Evolutionary conservation across 106 monocot species (phyloP), one percentile per base, ranked within the genome.

Genomic region (Dioscorea dumetorum): DNA sequence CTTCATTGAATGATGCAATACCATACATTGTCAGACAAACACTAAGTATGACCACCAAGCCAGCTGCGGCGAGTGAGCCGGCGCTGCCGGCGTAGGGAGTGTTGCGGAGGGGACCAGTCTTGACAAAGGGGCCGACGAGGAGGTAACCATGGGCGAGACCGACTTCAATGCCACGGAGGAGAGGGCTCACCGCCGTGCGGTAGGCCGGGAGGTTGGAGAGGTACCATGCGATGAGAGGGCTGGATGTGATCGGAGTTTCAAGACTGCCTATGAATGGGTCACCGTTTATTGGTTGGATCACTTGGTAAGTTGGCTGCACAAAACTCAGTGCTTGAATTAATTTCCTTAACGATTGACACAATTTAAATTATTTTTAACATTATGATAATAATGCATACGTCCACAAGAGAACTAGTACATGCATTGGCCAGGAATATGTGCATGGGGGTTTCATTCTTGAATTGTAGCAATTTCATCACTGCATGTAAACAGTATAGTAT

Each of bases 181-280:
- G 88, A 10, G 95, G 95, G 80, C 86, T 88, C 12, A 95, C 91
- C 12, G 91, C 88, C 34, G 95, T 95, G 67, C 95, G 88, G 83
- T 95, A 95, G 49, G 95, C 95, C 2, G 95, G 95, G 57, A 95
- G 91, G 88, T 95, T 95, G 62, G 95, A 95, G 57, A 95, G 84
- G 81, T 95, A 95, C 95, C 95, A 95, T 3, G 95, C 88, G 35
- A 95, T 62, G 23, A 95, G 77, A 0, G 95, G 95, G 70, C 88
- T 88, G 8, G 95, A 95, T 2, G 95, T 95, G 58, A 95, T 63
- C 21, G 95, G 95, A 2, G 95, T 95, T 71, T 95, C 95, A 12
- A 95, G 76, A 70, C 86, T 82, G 13, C 95, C 95, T 63, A 95
- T 83, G 95, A 95, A 95, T 5, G 95, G 95, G 72, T 95, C 95